Base-by-base conservation (phyloP, 345 rosid genomes). In the Hevea brasiliensis region DNA sequence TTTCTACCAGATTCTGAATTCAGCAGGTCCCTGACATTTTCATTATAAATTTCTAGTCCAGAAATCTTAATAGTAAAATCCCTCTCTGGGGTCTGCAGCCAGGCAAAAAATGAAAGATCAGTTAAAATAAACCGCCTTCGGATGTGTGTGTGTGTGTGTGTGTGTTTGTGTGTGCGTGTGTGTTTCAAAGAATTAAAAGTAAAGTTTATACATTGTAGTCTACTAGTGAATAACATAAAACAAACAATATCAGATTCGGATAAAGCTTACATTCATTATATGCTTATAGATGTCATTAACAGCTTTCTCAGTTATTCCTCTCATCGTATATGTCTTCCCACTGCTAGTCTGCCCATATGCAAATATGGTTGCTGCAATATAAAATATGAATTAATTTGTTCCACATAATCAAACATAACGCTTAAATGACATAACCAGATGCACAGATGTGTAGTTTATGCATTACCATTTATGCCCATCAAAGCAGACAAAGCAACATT, bases 281-380 rank as follows among this genome's bases (percentile, higher is more conserved):
- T 93, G 99, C 61, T 85, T 80, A 71, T 96, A 96, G 72, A 96
- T 96, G 80, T 96, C 98, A 74, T 83, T 75, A 64, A 96, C 99
- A 79, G 99, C 99, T 77, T 96, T 96, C 84, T 96, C 97, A 8
- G 99, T 93, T 84, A 93, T 90, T 77, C 99, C 99, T 87, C 98
- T 85, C 99, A 93, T 96, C 1, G 98, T 96, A 61, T 79, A 93
- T 68, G 98, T 96, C 85, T 96, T 96, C 50, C 99, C 99, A 76
- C 99, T 93, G 84, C 99, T 96, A 23, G 99, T 96, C 86, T 93
- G 98, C 50, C 99, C 99, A 71, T 96, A 93, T 0, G 98, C 99
- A 80, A 96, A 96, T 79, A 96, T 96, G 3, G 98, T 96, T 55
- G 99, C 99, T 96, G 89, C 74, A 73, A 79, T 64, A 40, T 51